Conservation (phyloP, 2,329 filamentous ascomycete genomes). For the Metarhizium album region DNA sequence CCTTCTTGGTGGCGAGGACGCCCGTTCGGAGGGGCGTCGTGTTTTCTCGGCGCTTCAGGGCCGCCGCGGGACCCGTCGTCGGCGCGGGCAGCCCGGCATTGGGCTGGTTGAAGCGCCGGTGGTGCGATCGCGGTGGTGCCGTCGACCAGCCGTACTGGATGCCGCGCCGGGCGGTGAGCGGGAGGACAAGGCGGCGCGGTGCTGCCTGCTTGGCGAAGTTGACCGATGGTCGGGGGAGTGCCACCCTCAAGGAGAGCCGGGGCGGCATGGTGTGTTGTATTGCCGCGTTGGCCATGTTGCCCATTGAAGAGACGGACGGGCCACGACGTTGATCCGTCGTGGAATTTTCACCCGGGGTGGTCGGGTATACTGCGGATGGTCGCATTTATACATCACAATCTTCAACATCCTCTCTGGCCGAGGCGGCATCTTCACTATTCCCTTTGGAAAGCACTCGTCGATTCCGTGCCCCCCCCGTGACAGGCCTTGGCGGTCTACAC, state of each 20-base stretch:
- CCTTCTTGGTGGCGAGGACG: conserved; percentile 79
- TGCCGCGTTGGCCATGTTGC: conserved; percentile 6
- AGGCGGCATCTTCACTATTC: no score
- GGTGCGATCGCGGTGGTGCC: conserved; percentile 38
- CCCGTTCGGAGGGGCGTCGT: conserved; percentile 63
- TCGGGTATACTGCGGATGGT: conserved; percentile 10
- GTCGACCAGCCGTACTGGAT: conserved; percentile 54
- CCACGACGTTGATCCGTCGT: background rate
- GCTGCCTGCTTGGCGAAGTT: conserved; percentile 14
- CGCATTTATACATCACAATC: no score
- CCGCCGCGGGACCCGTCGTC: conserved; percentile 48
- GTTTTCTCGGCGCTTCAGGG: conserved; percentile 45
- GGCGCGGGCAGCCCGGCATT: conserved; percentile 44
- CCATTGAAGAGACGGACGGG: conserved; percentile 2
- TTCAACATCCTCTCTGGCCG: no score
- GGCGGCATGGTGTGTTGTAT: conserved; percentile 29
- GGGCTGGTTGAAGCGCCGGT: conserved; percentile 50
- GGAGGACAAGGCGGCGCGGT: conserved; percentile 33
- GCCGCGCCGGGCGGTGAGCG: conserved; percentile 34
- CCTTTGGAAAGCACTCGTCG: no score
- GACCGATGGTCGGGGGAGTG: conserved; percentile 27
- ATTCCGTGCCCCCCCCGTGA: no score
- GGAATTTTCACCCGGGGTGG: conserved; percentile 10
- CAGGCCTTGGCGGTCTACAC: conserved; percentile 10
- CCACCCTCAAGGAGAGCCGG: conserved; percentile 33